These are phyloP conservation scores for Leishmania tropica DNA, from an alignment of 208 protist species.

Conservation along the genomic window DNA sequence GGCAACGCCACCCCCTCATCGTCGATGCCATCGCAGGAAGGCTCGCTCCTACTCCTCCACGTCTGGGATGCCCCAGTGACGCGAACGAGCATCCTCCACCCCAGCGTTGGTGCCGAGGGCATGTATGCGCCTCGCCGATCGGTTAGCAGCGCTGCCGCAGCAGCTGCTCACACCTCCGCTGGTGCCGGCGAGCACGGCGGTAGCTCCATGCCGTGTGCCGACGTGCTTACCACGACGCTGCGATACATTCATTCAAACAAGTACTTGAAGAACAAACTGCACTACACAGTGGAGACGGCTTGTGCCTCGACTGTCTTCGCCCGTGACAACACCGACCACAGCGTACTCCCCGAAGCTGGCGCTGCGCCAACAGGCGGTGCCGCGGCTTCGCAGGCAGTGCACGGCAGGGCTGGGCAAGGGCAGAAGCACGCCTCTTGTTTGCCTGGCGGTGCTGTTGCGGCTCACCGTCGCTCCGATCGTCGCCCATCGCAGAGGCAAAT, in stretches of 20 bases:
- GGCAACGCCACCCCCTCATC: conserved; percentile 20
- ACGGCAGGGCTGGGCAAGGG: background rate
- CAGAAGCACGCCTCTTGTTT: background rate
- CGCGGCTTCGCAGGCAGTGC: background rate
- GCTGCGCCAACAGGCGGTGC: background rate
- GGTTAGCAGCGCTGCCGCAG: background rate
- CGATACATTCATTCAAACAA: conserved; percentile 63
- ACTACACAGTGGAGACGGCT: conserved; percentile 79
- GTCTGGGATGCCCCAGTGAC: conserved; percentile 39
- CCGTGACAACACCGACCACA: background rate
- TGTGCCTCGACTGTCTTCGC: conserved; percentile 4
- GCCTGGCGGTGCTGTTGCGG: background rate
- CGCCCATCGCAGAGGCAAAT: background rate
- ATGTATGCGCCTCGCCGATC: conserved; percentile 6
- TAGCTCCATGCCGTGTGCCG: conserved; percentile 19
- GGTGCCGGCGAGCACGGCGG: background rate
- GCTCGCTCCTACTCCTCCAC: conserved; percentile 72
- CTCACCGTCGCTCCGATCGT: background rate
- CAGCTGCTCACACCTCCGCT: background rate
- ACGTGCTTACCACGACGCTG: conserved; percentile 49
- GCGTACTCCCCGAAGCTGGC: background rate
- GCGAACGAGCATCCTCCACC: background rate
- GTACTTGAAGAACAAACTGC: conserved; percentile 52
- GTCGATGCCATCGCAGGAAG: conserved; percentile 40
- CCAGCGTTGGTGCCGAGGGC: background rate